Evolutionary conservation across 2,329 filamentous ascomycete genomes (phyloP).

Genomic region (Trichoderma brevicompactum): DNA sequence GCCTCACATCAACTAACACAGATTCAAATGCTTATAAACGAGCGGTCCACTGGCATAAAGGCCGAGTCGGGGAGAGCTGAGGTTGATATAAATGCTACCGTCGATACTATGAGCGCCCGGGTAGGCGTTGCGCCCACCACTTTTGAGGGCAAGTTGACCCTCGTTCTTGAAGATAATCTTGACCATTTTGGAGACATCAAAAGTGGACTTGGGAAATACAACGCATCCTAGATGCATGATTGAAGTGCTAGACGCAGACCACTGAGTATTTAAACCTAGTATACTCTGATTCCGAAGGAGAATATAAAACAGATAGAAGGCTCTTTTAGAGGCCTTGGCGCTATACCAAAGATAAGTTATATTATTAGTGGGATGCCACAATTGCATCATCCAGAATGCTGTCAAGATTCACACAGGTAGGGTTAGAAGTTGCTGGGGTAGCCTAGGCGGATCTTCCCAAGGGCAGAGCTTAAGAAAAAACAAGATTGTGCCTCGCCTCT

Average conservation of each 20-base stretch:
- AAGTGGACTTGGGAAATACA: slow-evolving; percentile 10
- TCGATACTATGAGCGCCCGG: slow-evolving; percentile 46
- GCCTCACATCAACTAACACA: slow-evolving; percentile 35
- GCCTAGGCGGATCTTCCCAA: too few relatives aligned
- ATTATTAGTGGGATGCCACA: background rate
- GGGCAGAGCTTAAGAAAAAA: too few relatives aligned
- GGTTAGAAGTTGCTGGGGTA: too few relatives aligned
- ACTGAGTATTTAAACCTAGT: slow-evolving; percentile 12
- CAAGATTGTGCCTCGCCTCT: too few relatives aligned
- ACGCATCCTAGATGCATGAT: slow-evolving; percentile 17
- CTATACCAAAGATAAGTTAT: background rate
- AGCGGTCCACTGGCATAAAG: slow-evolving; percentile 13
- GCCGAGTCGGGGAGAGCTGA: slow-evolving; percentile 41
- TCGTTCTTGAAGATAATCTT: slow-evolving; percentile 16
- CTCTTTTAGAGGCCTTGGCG: background rate
- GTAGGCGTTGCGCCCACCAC: slow-evolving; percentile 53
- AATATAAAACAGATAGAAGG: background rate
- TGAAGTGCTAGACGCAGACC: slow-evolving; percentile 25
- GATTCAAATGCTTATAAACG: slow-evolving; percentile 43
- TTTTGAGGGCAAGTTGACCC: slow-evolving; percentile 42
- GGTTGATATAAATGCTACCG: slow-evolving; percentile 47
- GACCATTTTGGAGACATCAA: slow-evolving; percentile 15
- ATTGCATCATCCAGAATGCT: too few relatives aligned
- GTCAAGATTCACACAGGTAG: too few relatives aligned
- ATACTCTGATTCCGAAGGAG: background rate